A percentile compares a stretch with the other conserved stretches of the same genome.
These are phyloP conservation scores for Iris pallida DNA, from an alignment of 116 monocot genomes.

Conservation along the genomic window DNA sequence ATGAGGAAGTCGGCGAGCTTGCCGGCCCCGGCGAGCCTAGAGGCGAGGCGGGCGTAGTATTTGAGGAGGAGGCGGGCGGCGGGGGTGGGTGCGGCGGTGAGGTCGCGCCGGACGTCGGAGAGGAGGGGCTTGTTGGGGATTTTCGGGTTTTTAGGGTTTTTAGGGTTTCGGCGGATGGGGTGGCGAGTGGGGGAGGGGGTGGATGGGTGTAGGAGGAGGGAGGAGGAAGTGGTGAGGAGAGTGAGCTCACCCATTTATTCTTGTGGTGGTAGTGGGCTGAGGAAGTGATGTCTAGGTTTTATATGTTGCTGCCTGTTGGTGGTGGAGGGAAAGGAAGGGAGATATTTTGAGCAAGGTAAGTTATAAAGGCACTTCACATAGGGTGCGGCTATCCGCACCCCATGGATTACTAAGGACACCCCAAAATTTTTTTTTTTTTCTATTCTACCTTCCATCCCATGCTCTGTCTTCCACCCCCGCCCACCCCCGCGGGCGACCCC, in stretches of 20 bases:
- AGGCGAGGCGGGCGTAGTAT: slow-evolving; percentile 72
- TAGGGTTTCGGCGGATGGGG: slow-evolving; percentile 9
- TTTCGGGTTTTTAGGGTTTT: slow-evolving; percentile 9
- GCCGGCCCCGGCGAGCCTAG: slow-evolving; percentile 51
- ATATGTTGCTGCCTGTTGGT: too few relatives aligned
- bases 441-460: too few relatives aligned
- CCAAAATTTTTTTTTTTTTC: too few relatives aligned
- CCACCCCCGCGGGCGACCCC: too few relatives aligned
- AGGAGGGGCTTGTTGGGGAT: slow-evolving; percentile 21
- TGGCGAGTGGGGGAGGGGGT: slow-evolving; percentile 3
- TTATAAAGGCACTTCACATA: too few relatives aligned
- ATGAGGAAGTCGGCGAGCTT: slow-evolving; percentile 55
- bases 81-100: slow-evolving; percentile 11
- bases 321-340: too few relatives aligned
- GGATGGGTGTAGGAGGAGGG: slow-evolving; percentile 8
- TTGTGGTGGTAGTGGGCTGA: background rate
- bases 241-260: background rate
- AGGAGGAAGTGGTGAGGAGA: slow-evolving; percentile 10
- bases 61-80: slow-evolving; percentile 27
- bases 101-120: slow-evolving; percentile 31
- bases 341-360: too few relatives aligned
- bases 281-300: background rate
- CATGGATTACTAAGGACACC: too few relatives aligned
- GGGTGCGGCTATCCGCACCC: too few relatives aligned
- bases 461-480: too few relatives aligned